These are phyloP conservation scores for Pythium folliculosum DNA, from an alignment of 352 stramenopile genomes.

Conservation along the genomic window DNA sequence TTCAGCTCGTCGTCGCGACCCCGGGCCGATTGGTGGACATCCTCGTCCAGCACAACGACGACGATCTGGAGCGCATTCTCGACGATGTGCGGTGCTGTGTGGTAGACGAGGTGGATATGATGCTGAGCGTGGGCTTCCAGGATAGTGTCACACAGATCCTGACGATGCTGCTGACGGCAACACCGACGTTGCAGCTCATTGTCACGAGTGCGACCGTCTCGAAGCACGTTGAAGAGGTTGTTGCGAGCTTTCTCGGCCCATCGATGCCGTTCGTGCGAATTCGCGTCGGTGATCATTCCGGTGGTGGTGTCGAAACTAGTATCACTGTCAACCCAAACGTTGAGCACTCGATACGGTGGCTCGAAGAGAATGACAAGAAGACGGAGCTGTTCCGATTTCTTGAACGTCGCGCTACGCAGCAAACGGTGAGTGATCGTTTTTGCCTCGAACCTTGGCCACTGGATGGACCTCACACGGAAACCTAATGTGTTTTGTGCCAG, in stretches of 20 bases:
- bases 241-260: conserved; percentile 19
- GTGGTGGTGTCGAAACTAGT: background rate
- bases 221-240: conserved; percentile 38
- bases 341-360: conserved; percentile 46
- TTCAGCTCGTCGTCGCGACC: conserved; percentile 69
- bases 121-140: conserved; percentile 65
- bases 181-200: conserved; percentile 38
- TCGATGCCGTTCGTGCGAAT: conserved; percentile 34
- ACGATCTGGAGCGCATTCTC: conserved; percentile 17
- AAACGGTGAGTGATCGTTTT: conserved; percentile 42
- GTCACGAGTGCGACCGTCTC: conserved; percentile 67
- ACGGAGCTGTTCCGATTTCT: conserved; percentile 47
- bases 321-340: conserved; percentile 37
- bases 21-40: conserved; percentile 67
- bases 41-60: conserved; percentile 12
- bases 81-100: conserved; percentile 50
- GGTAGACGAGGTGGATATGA: conserved; percentile 78
- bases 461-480: background rate
- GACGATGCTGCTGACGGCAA: conserved; percentile 23
- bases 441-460: background rate
- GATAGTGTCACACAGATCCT: conserved; percentile 54
- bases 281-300: conserved; percentile 22
- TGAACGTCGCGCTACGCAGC: conserved; percentile 19
- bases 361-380: conserved; percentile 65
- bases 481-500: conserved; percentile 28